Conservation (phyloP, 306 rosid genomes). For the Rubus parviflorus region DNA sequence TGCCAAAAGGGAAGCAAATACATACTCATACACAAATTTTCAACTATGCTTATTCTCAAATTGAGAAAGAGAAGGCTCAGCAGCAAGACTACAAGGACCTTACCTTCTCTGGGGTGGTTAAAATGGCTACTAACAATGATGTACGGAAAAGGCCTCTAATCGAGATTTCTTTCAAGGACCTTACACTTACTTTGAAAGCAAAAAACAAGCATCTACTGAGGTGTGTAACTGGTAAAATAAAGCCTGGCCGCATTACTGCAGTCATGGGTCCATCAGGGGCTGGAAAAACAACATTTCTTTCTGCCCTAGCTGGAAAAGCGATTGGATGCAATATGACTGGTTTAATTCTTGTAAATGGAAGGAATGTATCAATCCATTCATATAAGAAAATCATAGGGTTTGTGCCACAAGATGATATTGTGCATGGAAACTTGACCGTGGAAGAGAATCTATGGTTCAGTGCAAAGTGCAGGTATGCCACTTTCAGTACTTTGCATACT, state of each 20-base stretch:
- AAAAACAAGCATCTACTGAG: slow-evolving; percentile 73
- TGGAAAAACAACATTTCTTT: slow-evolving; percentile 92
- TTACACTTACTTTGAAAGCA: slow-evolving; percentile 81
- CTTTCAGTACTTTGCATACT: slow-evolving; percentile 27
- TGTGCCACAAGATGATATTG: slow-evolving; percentile 99
- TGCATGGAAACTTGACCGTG: slow-evolving; percentile 94
- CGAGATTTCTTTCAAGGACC: slow-evolving; percentile 83
- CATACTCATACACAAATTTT: slow-evolving; percentile 74
- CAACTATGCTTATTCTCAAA: slow-evolving; percentile 82
- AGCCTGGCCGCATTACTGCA: slow-evolving; percentile 90
- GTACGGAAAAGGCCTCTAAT: slow-evolving; percentile 69
- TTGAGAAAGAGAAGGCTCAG: slow-evolving; percentile 91
- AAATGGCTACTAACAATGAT: slow-evolving; percentile 64
- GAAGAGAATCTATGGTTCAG: slow-evolving; percentile 99
- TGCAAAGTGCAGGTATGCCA: slow-evolving; percentile 83
- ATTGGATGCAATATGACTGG: slow-evolving; percentile 75
- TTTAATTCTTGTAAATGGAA: slow-evolving; percentile 78
- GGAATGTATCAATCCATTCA: slow-evolving; percentile 72
- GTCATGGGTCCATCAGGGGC: slow-evolving; percentile 99
- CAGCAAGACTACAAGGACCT: slow-evolving; percentile 69
- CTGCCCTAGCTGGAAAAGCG: slow-evolving; percentile 91
- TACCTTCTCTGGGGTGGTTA: slow-evolving; percentile 81
- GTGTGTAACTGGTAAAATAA: slow-evolving; percentile 81
- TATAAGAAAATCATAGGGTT: slow-evolving; percentile 90
- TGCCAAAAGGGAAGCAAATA: slow-evolving; percentile 56